Percentiles rank a stretch among this genome's conserved stretches.
Evolutionary conservation across 169 alveolate species (phyloP).

Genomic region (Besnoitia besnoiti): DNA sequence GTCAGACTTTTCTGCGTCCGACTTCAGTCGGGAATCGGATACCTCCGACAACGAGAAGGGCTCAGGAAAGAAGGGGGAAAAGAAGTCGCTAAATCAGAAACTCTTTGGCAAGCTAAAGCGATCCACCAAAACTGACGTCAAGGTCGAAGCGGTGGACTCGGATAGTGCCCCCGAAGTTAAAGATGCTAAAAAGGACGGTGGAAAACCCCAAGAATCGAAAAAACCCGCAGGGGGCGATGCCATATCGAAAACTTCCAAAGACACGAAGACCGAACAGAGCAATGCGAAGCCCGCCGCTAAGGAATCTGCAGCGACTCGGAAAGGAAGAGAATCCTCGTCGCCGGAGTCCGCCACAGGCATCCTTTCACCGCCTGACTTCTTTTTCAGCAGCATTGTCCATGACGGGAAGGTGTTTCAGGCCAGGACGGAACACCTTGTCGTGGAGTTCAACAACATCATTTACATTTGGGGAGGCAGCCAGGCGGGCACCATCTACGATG

Average conservation of each 20-base stretch:
- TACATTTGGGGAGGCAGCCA: constrained; percentile 59
- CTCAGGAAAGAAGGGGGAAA: not conserved
- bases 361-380: constrained; percentile 62
- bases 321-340: not conserved
- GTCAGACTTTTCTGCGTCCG: constrained; percentile 50
- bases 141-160: not conserved
- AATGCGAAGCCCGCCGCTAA: not conserved
- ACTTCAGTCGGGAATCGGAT: constrained; percentile 26
- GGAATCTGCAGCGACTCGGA: not conserved
- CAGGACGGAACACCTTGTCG: constrained; percentile 29
- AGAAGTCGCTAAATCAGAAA: not conserved
- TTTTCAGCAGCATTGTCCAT: constrained; percentile 50
- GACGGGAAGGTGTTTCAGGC: constrained; percentile 56
- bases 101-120: not conserved
- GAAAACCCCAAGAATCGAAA: not conserved
- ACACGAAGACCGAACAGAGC: not conserved
- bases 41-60: not conserved
- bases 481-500: not conserved
- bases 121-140: not conserved
- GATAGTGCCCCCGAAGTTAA: not conserved
- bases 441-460: not conserved
- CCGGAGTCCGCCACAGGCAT: constrained; percentile 53
- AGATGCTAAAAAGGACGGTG: not conserved
- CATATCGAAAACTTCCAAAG: not conserved
- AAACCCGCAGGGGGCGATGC: not conserved